Conservation (phyloP, 306 rosid species). For the Rubus idaeus region DNA sequence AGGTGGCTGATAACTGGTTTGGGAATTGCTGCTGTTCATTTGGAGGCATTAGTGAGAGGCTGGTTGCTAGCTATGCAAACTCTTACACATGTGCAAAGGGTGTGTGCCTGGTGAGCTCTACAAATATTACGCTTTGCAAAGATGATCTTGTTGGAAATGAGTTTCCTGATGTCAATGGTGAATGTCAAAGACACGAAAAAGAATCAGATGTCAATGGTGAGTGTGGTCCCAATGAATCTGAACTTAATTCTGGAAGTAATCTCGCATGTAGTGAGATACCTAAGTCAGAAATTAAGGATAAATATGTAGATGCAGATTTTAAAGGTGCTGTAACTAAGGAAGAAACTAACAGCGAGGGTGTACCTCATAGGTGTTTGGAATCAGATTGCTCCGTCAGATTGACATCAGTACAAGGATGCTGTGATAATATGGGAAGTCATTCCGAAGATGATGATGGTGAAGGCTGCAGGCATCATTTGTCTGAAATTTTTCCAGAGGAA, state of each 20-base stretch:
- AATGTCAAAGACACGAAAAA: slow-evolving; percentile 24
- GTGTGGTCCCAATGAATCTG: slow-evolving; percentile 21
- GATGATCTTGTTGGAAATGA: slow-evolving; percentile 65
- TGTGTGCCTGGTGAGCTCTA: slow-evolving; percentile 57
- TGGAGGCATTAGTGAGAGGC: slow-evolving; percentile 89
- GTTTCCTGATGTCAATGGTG: slow-evolving; percentile 34
- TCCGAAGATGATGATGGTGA: slow-evolving; percentile 22
- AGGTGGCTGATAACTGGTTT: slow-evolving; percentile 96
- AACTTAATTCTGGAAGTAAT: slow-evolving; percentile 28
- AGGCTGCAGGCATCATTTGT: slow-evolving; percentile 40
- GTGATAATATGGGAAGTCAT: slow-evolving; percentile 31
- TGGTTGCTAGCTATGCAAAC: slow-evolving; percentile 67
- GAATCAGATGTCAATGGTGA: slow-evolving; percentile 24
- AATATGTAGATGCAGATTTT: slow-evolving; percentile 30
- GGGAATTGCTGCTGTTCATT: slow-evolving; percentile 91
- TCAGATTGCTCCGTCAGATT: slow-evolving; percentile 28
- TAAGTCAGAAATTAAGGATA: slow-evolving; percentile 35
- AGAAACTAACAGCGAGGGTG: slow-evolving; percentile 29
- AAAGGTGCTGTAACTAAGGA: slow-evolving; percentile 26
- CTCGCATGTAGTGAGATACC: slow-evolving; percentile 26
- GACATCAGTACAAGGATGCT: slow-evolving; percentile 37
- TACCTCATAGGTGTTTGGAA: slow-evolving; percentile 29
- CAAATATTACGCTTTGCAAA: slow-evolving; percentile 65
- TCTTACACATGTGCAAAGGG: slow-evolving; percentile 58
- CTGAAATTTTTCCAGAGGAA: slow-evolving; percentile 33